Evolutionary conservation across 2,329 filamentous ascomycete species (phyloP).

Genomic region (Aureobasidium uvarum): DNA sequence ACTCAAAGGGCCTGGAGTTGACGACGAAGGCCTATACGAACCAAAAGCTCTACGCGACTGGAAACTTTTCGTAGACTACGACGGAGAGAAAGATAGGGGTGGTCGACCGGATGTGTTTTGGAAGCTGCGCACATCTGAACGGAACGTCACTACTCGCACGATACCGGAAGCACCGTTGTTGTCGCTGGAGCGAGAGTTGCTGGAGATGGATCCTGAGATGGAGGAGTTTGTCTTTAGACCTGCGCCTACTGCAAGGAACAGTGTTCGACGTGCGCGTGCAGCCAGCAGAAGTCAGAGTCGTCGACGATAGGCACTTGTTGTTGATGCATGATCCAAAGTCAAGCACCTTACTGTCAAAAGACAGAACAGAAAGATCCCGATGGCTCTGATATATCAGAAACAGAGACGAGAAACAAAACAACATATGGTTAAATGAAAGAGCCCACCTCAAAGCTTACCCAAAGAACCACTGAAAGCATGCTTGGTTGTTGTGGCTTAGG

Average conservation of each 20-base stretch:
- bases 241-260: conserved; percentile 18
- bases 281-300: conserved; percentile 15
- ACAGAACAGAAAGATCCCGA: too few species aligned
- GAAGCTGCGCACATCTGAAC: conserved; percentile 41
- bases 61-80: conserved; percentile 49
- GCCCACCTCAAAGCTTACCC: too few species aligned
- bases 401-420: too few species aligned
- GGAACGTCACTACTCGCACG: conserved; percentile 41
- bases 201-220: conserved; percentile 44
- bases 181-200: conserved; percentile 46
- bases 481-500: too few species aligned
- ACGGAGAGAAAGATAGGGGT: conserved; percentile 37
- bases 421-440: too few species aligned
- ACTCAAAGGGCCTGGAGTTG: conserved; percentile 48
- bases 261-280: conserved; percentile 11
- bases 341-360: too few species aligned
- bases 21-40: conserved; percentile 49
- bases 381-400: too few species aligned
- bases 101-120: conserved; percentile 45
- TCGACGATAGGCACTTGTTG: not conserved
- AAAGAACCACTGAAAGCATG: too few species aligned
- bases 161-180: conserved; percentile 49
- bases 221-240: conserved; percentile 42
- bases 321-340: too few species aligned
- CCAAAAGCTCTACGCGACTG: conserved; percentile 47